These are phyloP conservation scores for Fusarium sambucinum DNA, from an alignment of 2,329 filamentous ascomycete genomes.

Conservation along the genomic window DNA sequence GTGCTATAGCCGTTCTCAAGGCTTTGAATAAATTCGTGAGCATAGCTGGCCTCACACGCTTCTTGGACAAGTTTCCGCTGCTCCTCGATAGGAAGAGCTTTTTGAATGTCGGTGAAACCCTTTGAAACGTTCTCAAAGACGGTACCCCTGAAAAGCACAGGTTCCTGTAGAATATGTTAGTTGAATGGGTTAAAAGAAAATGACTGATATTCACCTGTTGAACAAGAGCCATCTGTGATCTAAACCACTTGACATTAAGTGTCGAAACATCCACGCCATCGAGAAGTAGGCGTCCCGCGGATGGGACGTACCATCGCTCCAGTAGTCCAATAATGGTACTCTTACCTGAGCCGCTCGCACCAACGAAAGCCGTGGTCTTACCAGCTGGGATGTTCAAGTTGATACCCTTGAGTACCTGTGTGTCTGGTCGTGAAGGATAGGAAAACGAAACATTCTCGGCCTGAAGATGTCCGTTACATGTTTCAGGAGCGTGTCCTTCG, in stretches of 20 bases:
- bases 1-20: conserved; percentile 43
- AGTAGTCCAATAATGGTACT: conserved; percentile 75
- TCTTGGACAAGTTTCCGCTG: conserved; percentile 23
- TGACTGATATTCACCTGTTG: conserved; percentile 20
- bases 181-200: not conserved
- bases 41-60: conserved; percentile 41
- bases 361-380: conserved; percentile 77
- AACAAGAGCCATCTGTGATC: conserved; percentile 61
- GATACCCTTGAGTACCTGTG: conserved; percentile 68
- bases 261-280: conserved; percentile 54
- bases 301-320: conserved; percentile 70
- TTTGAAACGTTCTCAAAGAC: conserved; percentile 48
- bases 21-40: conserved; percentile 43
- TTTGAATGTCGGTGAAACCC: conserved; percentile 37
- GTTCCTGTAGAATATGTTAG: conserved; percentile 29
- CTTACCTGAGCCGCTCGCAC: conserved; percentile 76
- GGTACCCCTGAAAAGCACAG: conserved; percentile 42
- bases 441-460: conserved; percentile 72
- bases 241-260: conserved; percentile 61
- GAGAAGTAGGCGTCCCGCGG: conserved; percentile 53
- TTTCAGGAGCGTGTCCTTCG: not conserved
- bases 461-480: conserved; percentile 55
- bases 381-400: conserved; percentile 67
- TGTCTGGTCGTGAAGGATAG: conserved; percentile 71
- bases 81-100: not conserved